Conservation (phyloP, 2,329 filamentous ascomycete genomes). For the Balansia obtecta region DNA sequence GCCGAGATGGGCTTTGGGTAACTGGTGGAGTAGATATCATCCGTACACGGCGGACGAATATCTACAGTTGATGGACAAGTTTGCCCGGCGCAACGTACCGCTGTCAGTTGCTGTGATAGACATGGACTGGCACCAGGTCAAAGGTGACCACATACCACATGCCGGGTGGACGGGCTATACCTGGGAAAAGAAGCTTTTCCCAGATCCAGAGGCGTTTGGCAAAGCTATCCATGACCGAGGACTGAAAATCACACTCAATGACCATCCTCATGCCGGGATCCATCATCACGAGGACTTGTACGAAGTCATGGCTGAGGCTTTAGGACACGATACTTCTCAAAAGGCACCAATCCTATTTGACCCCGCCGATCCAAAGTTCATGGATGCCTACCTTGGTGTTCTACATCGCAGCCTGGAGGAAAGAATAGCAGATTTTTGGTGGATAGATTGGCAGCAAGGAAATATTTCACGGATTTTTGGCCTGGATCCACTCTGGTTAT, state of each 20-base stretch:
- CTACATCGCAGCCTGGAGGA: constrained; percentile 43
- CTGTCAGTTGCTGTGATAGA: constrained; percentile 49
- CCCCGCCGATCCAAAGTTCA: constrained; percentile 37
- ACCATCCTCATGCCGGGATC: constrained; percentile 47
- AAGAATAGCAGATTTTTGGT: constrained; percentile 50
- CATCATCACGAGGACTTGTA: constrained; percentile 44
- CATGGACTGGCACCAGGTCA: constrained; percentile 53
- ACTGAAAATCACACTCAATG: constrained; percentile 44
- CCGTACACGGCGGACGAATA: constrained; percentile 43
- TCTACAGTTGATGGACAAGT: constrained; percentile 43
- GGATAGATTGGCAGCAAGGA: constrained; percentile 57
- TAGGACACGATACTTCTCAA: constrained; percentile 36
- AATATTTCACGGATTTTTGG: constrained; percentile 39
- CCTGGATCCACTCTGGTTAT: constrained; percentile 49
- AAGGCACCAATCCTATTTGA: constrained; percentile 44
- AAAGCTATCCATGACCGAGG: constrained; percentile 35
- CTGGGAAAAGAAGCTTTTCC: constrained; percentile 29
- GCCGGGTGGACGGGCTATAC: constrained; percentile 24
- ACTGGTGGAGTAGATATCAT: constrained; percentile 55
- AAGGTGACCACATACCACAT: constrained; percentile 27
- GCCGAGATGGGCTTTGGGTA: constrained; percentile 46
- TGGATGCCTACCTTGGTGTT: constrained; percentile 45
- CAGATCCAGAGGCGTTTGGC: constrained; percentile 40
- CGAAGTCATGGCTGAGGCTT: constrained; percentile 35
- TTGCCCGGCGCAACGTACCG: constrained; percentile 37